These are phyloP conservation scores for Phytophthora crassamura DNA, from an alignment of 352 stramenopile genomes.

Conservation along the genomic window DNA sequence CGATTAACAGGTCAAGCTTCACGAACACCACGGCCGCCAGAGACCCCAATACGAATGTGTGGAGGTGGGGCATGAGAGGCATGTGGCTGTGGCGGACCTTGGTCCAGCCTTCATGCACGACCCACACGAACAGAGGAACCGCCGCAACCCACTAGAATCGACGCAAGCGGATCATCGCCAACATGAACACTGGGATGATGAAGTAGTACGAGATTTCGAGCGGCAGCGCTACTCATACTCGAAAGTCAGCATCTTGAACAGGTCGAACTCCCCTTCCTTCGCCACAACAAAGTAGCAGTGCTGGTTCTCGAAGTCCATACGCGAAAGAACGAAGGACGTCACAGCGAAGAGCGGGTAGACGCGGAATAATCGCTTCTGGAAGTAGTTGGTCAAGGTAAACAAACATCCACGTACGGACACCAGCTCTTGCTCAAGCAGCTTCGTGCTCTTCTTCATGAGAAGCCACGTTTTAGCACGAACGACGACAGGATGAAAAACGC, in stretches of 20 bases:
- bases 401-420: constrained; percentile 22
- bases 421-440: constrained; percentile 35
- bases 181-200: too few relatives aligned
- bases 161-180: too few relatives aligned
- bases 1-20: constrained; percentile 30
- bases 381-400: constrained; percentile 48
- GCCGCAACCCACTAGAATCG: too few relatives aligned
- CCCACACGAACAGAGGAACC: too few relatives aligned
- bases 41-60: constrained; percentile 46
- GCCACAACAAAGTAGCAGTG: constrained; percentile 37
- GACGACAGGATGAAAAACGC: constrained; percentile 52
- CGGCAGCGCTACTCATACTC: constrained; percentile 38
- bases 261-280: constrained; percentile 29
- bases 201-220: too few relatives aligned
- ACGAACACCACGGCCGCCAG: constrained; percentile 40
- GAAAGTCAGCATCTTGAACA: constrained; percentile 49
- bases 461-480: too few relatives aligned
- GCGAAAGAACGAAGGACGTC: constrained; percentile 34
- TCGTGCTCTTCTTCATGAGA: constrained; percentile 40
- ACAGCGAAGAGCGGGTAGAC: constrained; percentile 62
- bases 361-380: constrained; percentile 57
- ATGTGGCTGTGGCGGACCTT: constrained; percentile 40
- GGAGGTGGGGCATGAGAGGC: constrained; percentile 33
- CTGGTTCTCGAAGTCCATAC: constrained; percentile 39
- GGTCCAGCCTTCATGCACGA: too few relatives aligned